Conservation (phyloP, 805 yeast species). For the Barnettozyma sucrosica region DNA sequence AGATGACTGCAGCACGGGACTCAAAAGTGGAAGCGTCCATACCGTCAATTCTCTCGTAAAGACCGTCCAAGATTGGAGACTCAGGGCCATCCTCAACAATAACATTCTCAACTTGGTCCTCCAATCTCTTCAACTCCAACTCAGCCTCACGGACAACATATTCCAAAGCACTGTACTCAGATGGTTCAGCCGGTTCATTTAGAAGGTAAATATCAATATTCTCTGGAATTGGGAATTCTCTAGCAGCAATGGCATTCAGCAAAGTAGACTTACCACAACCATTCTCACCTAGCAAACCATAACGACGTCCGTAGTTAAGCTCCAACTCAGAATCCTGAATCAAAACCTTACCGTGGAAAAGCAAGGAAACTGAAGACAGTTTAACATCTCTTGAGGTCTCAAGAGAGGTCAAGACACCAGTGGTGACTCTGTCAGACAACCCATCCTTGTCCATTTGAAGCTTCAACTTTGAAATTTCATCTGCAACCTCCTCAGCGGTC, state of each 20-base stretch:
- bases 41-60: conserved; percentile 92
- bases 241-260: conserved; percentile 86
- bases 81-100: conserved; percentile 94
- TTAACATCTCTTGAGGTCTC: conserved; percentile 91
- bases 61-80: conserved; percentile 72
- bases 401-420: conserved; percentile 92
- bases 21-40: conserved; percentile 97
- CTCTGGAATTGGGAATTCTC: conserved; percentile 94
- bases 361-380: conserved; percentile 79
- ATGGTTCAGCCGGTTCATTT: conserved; percentile 96
- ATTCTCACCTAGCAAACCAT: conserved; percentile 95
- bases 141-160: conserved; percentile 98
- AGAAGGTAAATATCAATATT: conserved; percentile 84
- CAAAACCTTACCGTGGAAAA: conserved; percentile 96
- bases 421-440: conserved; percentile 91
- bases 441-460: conserved; percentile 93
- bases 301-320: conserved; percentile 94
- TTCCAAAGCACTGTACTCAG: conserved; percentile 87
- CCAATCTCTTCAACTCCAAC: conserved; percentile 82
- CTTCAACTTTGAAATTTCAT: conserved; percentile 79
- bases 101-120: conserved; percentile 83
- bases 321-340: conserved; percentile 89
- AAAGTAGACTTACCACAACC: conserved; percentile 99
- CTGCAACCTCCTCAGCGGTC: conserved; percentile 54
- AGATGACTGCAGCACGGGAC: conserved; percentile 90